phyloP scores from a whole-genome alignment of 768 basidiomycete species.

The Lanmaoa rubissima region DNA sequence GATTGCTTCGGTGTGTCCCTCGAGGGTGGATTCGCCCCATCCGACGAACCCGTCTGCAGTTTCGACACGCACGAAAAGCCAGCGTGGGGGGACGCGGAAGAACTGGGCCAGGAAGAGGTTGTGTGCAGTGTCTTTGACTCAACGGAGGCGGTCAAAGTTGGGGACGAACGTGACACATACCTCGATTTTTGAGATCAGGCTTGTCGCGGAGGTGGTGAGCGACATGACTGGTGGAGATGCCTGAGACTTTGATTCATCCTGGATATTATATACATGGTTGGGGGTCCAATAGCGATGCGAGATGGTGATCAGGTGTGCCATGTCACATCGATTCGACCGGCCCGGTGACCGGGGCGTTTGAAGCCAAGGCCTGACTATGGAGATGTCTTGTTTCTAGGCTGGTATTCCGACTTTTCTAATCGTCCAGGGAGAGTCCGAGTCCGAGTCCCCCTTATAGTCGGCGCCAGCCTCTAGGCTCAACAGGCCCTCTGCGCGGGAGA shows the following conservation, averaged over 20 bases:
- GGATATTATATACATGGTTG: not conserved
- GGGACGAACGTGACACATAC: not conserved
- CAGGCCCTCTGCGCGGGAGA: no score
- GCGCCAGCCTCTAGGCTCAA: no score
- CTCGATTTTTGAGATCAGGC: slow-evolving; percentile 31
- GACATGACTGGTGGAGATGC: slow-evolving; percentile 8
- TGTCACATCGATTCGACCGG: not conserved
- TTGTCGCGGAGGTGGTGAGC: slow-evolving; percentile 12
- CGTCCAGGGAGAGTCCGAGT: no score
- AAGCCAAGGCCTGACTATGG: not conserved
- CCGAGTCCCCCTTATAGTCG: no score
- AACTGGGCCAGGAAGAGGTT: slow-evolving; percentile 30
- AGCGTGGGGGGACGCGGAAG: slow-evolving; percentile 69
- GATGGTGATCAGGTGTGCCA: not conserved
- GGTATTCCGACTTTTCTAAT: no score
- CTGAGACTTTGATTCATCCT: not conserved
- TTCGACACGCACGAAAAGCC: slow-evolving; percentile 73
- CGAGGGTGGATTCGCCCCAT: slow-evolving; percentile 75
- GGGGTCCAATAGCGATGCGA: no score
- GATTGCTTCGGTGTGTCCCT: slow-evolving; percentile 70
- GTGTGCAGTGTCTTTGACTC: not conserved
- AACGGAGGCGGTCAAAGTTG: not conserved
- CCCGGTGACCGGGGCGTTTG: not conserved
- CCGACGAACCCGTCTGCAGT: slow-evolving; percentile 62
- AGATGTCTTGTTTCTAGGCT: not conserved